These are phyloP conservation scores for Sporothrix luriei DNA, from an alignment of 2,329 filamentous ascomycete species.

Conservation along the genomic window DNA sequence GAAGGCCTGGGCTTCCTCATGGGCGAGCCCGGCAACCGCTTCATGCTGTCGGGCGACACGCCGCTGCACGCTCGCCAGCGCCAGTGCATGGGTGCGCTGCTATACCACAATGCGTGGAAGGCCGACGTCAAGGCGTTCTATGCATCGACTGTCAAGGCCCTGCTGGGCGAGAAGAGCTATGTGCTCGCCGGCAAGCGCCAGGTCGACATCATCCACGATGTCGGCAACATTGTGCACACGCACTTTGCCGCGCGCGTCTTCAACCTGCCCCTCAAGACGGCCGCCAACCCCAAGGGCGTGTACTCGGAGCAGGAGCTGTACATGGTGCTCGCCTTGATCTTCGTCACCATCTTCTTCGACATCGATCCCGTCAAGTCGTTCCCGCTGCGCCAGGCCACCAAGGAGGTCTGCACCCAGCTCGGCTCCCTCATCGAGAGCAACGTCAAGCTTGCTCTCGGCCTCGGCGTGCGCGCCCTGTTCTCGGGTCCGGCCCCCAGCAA, in stretches of 20 bases:
- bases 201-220: conserved; percentile 70
- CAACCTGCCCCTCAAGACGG: conserved; percentile 67
- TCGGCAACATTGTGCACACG: conserved; percentile 68
- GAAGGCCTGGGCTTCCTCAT: conserved; percentile 65
- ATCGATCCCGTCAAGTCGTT: conserved; percentile 68
- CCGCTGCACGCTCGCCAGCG: conserved; percentile 54
- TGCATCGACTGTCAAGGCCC: conserved; percentile 59
- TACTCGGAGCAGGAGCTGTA: conserved; percentile 60
- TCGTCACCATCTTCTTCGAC: conserved; percentile 66
- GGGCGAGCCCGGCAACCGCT: conserved; percentile 55
- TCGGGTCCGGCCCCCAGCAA: conserved; percentile 50
- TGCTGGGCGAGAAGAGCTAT: conserved; percentile 68
- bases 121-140: conserved; percentile 68
- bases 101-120: conserved; percentile 65
- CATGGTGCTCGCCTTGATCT: conserved; percentile 66
- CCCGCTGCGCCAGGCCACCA: conserved; percentile 61
- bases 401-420: conserved; percentile 60
- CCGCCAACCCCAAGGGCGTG: conserved; percentile 60
- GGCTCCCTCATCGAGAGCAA: conserved; percentile 64
- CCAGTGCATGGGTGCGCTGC: conserved; percentile 57
- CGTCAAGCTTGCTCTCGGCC: conserved; percentile 59
- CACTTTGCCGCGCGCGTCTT: conserved; percentile 66
- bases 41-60: conserved; percentile 59
- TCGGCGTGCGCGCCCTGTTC: conserved; percentile 54
- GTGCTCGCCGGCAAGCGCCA: conserved; percentile 62